Evolutionary conservation across 1,139 yeast species (phyloP).

Genomic region (Yamadazyma dushanensis): DNA sequence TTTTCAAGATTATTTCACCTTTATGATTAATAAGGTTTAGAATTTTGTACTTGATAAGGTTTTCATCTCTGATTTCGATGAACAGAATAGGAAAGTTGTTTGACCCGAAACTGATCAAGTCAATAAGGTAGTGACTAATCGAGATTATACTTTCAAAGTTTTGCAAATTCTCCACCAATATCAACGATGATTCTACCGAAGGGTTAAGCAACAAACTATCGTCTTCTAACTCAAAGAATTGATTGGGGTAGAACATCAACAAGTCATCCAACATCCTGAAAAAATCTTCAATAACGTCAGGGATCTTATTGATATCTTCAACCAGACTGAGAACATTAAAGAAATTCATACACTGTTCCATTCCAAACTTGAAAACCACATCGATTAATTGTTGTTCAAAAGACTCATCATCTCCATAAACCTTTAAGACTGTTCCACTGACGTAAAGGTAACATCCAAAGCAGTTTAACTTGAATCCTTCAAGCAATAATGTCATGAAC

Average conservation of each 20-base stretch:
- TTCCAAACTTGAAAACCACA: conserved; percentile 48
- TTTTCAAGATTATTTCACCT: conserved; percentile 58
- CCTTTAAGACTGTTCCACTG: conserved; percentile 78
- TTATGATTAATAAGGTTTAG: conserved; percentile 49
- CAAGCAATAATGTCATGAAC: conserved; percentile 61
- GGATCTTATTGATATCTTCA: conserved; percentile 42
- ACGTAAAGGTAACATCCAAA: conserved; percentile 91
- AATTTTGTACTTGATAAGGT: conserved; percentile 50
- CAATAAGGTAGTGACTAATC: conserved; percentile 74
- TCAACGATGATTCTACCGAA: conserved; percentile 60
- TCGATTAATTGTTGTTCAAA: conserved; percentile 35
- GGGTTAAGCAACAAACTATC: conserved; percentile 45
- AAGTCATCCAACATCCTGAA: conserved; percentile 82
- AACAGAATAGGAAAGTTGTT: conserved; percentile 77
- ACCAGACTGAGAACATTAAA: conserved; percentile 30
- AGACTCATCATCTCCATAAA: conserved; percentile 62
- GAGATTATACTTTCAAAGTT: conserved; percentile 73
- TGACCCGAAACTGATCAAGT: conserved; percentile 81
- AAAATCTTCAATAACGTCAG: conserved; percentile 86
- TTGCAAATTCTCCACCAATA: conserved; percentile 53
- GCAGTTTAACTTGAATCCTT: conserved; percentile 67
- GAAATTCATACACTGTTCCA: conserved; percentile 45
- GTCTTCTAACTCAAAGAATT: conserved; percentile 52
- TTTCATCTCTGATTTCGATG: conserved; percentile 45
- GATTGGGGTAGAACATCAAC: conserved; percentile 73